Evolutionary conservation across 805 yeast genomes (phyloP), one percentile per base, ranked within the genome.

Genomic region (Candida khao-thaluensis): DNA sequence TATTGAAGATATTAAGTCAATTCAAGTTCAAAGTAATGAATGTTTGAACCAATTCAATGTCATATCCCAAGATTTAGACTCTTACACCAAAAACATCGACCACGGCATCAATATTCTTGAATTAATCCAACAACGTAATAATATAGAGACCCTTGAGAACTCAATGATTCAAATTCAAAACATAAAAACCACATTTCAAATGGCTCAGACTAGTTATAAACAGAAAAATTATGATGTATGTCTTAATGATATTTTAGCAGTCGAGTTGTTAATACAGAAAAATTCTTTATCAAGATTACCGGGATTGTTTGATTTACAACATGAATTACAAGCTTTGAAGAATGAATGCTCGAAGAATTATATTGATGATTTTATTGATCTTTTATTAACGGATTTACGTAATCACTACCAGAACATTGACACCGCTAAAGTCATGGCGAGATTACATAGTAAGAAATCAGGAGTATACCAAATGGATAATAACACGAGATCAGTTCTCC

Each of bases 261-360:
- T 77, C 3, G 85, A 85, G 49, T 56, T 60, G 1, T 54, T 87
- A 11, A 70, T 87, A 0, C 57, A 60, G n/a, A 21, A 37, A 3
- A 30, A 29, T 16, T 71, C 75, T 42, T 51, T 79, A 24, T 54
- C 72, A 2, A 51, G 54, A 3, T 57, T 82, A 15, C 74, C 76
- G 1, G 85, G 82, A 3, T 59, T 82, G 18, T 49, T 57, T 4
- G 62, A 70, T 23, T 56, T 82, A 11, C 70, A 76, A 35, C 79
- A 76, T 34, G 70, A 74, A 29, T 61, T 89, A 23, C 64, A 72
- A 10, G 69, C 64, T 17, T 60, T 88, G 49, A 74, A 82, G 35
- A 62, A 70, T n/a, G 79, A 76, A 30, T 81, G 87, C 36, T 90
- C 93, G 11, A 76, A 73, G 26, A 76, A 81, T n/a, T 84, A 80